Percentiles rank a stretch among this genome's conserved stretches.
These are phyloP conservation scores for Nidula niveotomentosa DNA, from an alignment of 1,284 basidiomycete species.

Conservation along the genomic window DNA sequence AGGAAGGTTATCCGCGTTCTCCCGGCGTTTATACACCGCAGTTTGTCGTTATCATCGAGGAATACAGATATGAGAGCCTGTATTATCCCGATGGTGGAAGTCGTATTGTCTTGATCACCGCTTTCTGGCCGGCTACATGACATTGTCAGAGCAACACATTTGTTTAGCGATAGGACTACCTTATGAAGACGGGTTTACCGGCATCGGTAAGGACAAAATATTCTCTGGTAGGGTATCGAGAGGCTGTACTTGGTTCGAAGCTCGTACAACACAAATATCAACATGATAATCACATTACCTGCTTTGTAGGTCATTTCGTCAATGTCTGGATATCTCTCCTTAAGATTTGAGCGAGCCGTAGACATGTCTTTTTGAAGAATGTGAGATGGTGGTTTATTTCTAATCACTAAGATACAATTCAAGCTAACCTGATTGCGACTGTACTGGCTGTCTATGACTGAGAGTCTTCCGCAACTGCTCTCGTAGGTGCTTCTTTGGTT, in stretches of 20 bases:
- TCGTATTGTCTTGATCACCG: constrained; percentile 61
- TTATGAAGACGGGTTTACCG: constrained; percentile 90
- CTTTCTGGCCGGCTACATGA: constrained; percentile 45
- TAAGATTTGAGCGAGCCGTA: too few species aligned
- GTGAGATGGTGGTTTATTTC: too few species aligned
- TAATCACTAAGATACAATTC: too few species aligned
- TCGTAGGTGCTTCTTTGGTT: constrained; percentile 61
- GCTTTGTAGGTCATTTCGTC: too few species aligned
- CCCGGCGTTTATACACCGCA: constrained; percentile 79
- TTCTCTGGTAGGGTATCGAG: constrained; percentile 63
- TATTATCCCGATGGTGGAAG: constrained; percentile 88
- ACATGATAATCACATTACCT: too few species aligned
- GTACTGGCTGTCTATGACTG: constrained; percentile 46
- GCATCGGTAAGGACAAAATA: constrained; percentile 95
- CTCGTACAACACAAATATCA: too few species aligned
- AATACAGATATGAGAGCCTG: constrained; percentile 95
- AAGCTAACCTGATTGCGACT: constrained; percentile 33
- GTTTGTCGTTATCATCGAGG: constrained; percentile 81
- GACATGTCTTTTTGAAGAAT: too few species aligned
- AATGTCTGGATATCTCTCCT: too few species aligned
- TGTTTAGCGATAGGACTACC: constrained; percentile 55
- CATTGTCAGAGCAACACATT: too few species aligned
- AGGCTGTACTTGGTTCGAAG: constrained; percentile 29
- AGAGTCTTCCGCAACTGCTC: constrained; percentile 71
- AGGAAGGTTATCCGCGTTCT: constrained; percentile 82